Base-by-base conservation (phyloP, 2,329 filamentous ascomycete species). In the Penicillium sp. region DNA sequence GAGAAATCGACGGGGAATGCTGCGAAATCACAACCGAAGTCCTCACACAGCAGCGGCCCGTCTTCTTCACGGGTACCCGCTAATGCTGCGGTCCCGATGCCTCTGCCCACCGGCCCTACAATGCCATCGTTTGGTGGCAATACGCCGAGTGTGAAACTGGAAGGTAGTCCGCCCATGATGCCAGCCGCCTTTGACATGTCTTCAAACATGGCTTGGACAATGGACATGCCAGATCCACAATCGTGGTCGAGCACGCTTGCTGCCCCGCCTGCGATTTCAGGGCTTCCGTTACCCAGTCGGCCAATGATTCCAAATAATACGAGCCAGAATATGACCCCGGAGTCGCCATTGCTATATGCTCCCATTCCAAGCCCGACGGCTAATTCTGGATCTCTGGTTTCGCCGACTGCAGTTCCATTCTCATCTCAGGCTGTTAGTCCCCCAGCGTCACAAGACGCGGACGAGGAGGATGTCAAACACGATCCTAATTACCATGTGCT, bases 1-100 rank as follows among this genome's bases (percentile, higher is more conserved):
- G 75, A 76, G 17, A 71, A 76, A 47, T 68, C 71, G 42, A 75
- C 77, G 53, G 70, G 49, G 7, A 61, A 23, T 9, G 17, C 62
- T 17, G 39, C 61, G 13, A 63, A 63, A 54, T 33, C 59, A 57
- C 52, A 53, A 36, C 31, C 44, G 23, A 27, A 49, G 27, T 27
- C 55, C 10, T 55, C 62, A 29, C 58, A 39, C 23, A 60, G 58
- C 25, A 53, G 56, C 29, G 45, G 33, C 12, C 59, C 56, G 19
- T 55, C 58, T 27, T 50, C 61, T n/a, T 56, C 61, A 13, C 54
- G 49, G 27, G 38, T 56, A 23, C 45, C 57, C 10, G 42, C 48
- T 10, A 54, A 59, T 47, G 29, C 52, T 12, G 51, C 61, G 12
- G 50, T 31, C 31, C 39, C 55, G 19, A 33, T 47, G 31, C 44